Percentiles rank a stretch among this genome's conserved stretches.
Evolutionary conservation across 257 asterid genomes (phyloP).

Genomic region (Plantago ovata): DNA sequence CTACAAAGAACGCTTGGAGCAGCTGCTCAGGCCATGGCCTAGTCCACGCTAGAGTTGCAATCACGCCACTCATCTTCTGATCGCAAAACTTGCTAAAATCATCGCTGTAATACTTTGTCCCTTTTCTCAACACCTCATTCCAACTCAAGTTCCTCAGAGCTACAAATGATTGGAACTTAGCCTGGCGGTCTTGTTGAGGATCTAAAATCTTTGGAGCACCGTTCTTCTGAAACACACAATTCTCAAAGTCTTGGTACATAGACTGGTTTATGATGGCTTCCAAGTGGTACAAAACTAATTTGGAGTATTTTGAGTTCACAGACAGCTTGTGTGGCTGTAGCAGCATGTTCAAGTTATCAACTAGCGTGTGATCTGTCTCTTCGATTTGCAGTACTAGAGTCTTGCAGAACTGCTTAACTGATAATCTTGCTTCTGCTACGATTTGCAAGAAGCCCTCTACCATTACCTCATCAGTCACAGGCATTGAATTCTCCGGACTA

Average conservation of each 20-base stretch:
- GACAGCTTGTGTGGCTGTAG: slow-evolving; percentile 68
- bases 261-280: slow-evolving; percentile 83
- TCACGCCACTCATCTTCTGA: slow-evolving; percentile 78
- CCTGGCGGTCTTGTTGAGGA: slow-evolving; percentile 60
- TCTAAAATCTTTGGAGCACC: slow-evolving; percentile 62
- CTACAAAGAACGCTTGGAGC: slow-evolving; percentile 82
- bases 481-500: slow-evolving; percentile 37
- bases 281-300: slow-evolving; percentile 52
- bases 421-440: slow-evolving; percentile 74
- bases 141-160: slow-evolving; percentile 79
- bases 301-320: slow-evolving; percentile 53
- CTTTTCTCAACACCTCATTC: slow-evolving; percentile 81
- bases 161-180: slow-evolving; percentile 63
- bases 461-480: slow-evolving; percentile 67
- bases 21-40: slow-evolving; percentile 94
- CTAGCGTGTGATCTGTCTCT: slow-evolving; percentile 40
- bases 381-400: slow-evolving; percentile 45
- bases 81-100: slow-evolving; percentile 90
- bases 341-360: slow-evolving; percentile 51
- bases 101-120: slow-evolving; percentile 85
- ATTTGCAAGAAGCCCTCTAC: slow-evolving; percentile 84
- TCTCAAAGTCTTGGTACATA: slow-evolving; percentile 80
- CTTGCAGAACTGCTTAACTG: slow-evolving; percentile 88
- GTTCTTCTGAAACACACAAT: slow-evolving; percentile 65
- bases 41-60: slow-evolving; percentile 58